These are phyloP conservation scores for Diplodia seriata DNA, from an alignment of 2,329 filamentous ascomycete species.

Conservation along the genomic window DNA sequence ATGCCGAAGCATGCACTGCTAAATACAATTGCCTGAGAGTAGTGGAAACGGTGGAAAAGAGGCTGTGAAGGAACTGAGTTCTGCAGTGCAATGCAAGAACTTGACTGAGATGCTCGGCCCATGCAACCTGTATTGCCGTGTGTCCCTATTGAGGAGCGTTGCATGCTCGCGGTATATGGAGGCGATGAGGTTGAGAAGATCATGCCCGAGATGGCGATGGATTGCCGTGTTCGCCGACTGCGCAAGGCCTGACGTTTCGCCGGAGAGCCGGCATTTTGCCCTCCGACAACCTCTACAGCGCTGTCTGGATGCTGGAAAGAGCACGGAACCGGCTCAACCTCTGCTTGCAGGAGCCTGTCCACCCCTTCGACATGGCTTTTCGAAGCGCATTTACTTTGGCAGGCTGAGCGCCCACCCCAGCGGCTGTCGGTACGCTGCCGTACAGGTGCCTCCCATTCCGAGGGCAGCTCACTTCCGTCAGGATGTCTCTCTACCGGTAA, in stretches of 20 bases:
- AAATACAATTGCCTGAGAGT: background rate
- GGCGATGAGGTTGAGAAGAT: slow-evolving; percentile 21
- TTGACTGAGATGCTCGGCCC: background rate
- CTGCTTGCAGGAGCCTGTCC: slow-evolving; percentile 2
- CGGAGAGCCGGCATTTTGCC: slow-evolving; percentile 31
- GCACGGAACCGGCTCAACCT: slow-evolving; percentile 7
- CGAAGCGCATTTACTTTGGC: no score
- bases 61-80: background rate
- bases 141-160: background rate
- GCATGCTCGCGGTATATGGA: background rate
- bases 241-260: slow-evolving; percentile 28
- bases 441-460: background rate
- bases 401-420: background rate
- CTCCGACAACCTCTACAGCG: slow-evolving; percentile 28
- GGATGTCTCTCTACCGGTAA: slow-evolving; percentile 6
- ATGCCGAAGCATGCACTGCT: background rate
- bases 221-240: slow-evolving; percentile 15
- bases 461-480: slow-evolving; percentile 5
- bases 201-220: slow-evolving; percentile 16
- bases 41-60: background rate
- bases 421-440: background rate
- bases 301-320: slow-evolving; percentile 11
- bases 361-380: background rate
- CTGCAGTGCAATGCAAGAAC: background rate
- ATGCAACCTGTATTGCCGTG: background rate